A percentile compares a stretch with the other conserved stretches of the same genome.
These are phyloP conservation scores for Bathelium albidoporum DNA, from an alignment of 495 filamentous ascomycete genomes.

Conservation along the genomic window DNA sequence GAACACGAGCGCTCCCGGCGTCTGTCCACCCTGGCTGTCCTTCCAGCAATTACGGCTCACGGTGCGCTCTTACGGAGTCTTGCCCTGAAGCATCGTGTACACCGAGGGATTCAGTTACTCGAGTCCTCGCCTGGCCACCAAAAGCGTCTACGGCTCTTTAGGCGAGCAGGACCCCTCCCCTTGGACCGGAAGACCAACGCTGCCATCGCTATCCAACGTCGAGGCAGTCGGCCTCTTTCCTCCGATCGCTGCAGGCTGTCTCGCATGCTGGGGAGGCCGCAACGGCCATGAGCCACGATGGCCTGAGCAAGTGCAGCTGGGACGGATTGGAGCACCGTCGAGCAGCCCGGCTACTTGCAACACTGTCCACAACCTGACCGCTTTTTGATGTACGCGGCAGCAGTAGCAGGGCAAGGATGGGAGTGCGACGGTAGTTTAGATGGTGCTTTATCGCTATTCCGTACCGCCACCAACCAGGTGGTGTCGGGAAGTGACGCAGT, in stretches of 20 bases:
- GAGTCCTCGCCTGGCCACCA: neutral
- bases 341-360: neutral
- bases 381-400: neutral
- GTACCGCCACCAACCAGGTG: slow-evolving; percentile 2
- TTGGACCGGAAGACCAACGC: neutral
- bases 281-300: neutral
- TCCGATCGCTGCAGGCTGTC: neutral
- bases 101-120: neutral
- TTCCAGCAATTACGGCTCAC: neutral
- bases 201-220: neutral
- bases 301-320: neutral
- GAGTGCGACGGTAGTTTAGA: neutral
- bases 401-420: neutral
- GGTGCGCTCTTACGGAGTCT: neutral
- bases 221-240: neutral
- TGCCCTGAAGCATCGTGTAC: neutral
- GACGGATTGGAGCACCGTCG: neutral
- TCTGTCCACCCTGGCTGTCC: neutral
- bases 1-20: neutral
- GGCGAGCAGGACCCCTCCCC: neutral
- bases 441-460: neutral
- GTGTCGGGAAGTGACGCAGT: slow-evolving; percentile 2
- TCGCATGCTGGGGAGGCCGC: neutral
- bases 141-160: too few species aligned
- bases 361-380: neutral